phyloP scores from a whole-genome alignment of 345 rosid species.

The Syzygium grande region DNA sequence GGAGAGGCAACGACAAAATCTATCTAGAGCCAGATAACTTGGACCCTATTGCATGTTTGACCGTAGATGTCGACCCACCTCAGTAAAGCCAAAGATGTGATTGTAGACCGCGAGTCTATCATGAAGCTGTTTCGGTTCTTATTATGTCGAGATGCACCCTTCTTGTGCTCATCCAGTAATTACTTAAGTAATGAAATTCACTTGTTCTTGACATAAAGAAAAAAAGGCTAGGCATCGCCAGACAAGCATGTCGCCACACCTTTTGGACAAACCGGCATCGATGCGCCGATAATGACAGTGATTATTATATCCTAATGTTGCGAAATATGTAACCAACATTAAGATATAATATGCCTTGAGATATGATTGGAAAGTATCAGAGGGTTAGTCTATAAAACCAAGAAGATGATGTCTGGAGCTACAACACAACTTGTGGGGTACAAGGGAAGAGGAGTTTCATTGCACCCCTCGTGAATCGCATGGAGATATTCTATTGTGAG shows the following conservation, averaged over 20 bases:
- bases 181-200: not conserved
- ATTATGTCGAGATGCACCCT: not conserved
- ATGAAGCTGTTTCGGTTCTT: not conserved
- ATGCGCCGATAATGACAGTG: not conserved
- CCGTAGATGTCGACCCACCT: not conserved
- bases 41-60: not conserved
- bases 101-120: not conserved
- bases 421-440: not conserved
- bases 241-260: not conserved
- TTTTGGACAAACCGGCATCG: not conserved
- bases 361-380: fast-evolving
- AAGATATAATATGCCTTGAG: not conserved
- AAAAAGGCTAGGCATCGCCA: not conserved
- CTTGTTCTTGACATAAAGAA: too few relatives aligned
- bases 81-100: not conserved
- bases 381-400: not conserved
- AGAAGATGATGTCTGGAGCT: not conserved
- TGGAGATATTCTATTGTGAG: not conserved
- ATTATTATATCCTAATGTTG: not conserved
- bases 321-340: not conserved
- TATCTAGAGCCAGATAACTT: not conserved
- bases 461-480: not conserved
- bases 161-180: not conserved
- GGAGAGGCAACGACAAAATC: not conserved
- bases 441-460: not conserved